Base-by-base conservation (phyloP, 441 rosid genomes). In the Cnidoscolus chayamansa region DNA sequence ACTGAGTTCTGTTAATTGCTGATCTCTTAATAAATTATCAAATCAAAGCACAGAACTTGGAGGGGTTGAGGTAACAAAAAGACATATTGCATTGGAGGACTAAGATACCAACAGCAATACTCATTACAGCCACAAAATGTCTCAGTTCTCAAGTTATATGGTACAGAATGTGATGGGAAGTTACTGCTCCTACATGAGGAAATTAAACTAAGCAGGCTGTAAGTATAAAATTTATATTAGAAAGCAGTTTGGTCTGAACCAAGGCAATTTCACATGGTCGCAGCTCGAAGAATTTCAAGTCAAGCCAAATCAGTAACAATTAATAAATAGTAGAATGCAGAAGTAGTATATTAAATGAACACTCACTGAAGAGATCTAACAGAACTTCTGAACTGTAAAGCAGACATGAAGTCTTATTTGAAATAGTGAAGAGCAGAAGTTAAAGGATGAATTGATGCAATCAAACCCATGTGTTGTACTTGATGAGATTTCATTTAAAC, bases 361-460 rank as follows among this genome's bases (percentile, higher is more conserved):
- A 31, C 57, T 17, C 30, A 31, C 2, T 50, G 30, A 10, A 62
- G 13, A 30, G 8, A 25, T 63, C 45, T 30, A 17, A 45, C n/a
- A 17, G 17, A n/a, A 72, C 35, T 43, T 32, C 50, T 12, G 8
- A 19, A 53, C 6, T 54, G 57, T 30, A 10, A 59, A 8, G 55
- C n/a, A 10, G 62, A 72, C 7, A 25, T 7, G 15, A 43, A 48
- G 15, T 51, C 54, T 54, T 56, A 40, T 65, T 54, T 56, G 48
- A 32, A 48, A 56, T 12, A 17, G 20, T 47, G 62, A 16, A 55
- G 17, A 35, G 10, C 3, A 55, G 6, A 0, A n/a, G 32, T 47
- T 12, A 25, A 45, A 56, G 8, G 57, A 72, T 43, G 48, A 61
- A 63, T 70, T 20, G 48, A 53, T 53, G 4, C 17, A 37, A 72